phyloP scores from a whole-genome alignment of 2,329 filamentous ascomycete genomes.

The Diaporthe citrichinensis region DNA sequence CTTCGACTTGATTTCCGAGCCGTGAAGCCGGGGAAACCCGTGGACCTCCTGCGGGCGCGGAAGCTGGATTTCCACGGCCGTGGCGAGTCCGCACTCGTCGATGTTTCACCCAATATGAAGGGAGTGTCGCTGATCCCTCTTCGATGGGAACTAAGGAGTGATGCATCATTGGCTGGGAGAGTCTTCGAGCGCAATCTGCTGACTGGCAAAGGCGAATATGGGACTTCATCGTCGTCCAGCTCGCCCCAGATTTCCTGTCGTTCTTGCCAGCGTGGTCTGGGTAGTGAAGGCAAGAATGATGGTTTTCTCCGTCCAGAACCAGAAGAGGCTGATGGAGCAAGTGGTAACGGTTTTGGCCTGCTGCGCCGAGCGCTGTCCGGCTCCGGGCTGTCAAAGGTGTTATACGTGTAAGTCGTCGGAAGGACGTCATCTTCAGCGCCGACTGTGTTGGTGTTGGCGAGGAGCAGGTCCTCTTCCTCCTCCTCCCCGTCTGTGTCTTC shows the following conservation, averaged over 20 bases:
- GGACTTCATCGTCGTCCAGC: constrained; percentile 79
- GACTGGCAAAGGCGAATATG: constrained; percentile 53
- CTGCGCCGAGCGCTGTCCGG: constrained; percentile 46
- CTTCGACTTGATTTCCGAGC: constrained; percentile 62
- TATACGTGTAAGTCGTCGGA: constrained; percentile 57
- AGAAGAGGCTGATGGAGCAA: constrained; percentile 17
- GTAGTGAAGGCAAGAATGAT: constrained; percentile 17
- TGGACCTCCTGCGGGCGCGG: constrained; percentile 69
- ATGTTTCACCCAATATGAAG: constrained; percentile 28
- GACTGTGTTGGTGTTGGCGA: constrained; percentile 60
- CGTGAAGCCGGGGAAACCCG: constrained; percentile 73
- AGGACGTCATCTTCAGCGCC: constrained; percentile 57
- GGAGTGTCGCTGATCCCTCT: constrained; percentile 51
- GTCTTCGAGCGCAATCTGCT: constrained; percentile 64
- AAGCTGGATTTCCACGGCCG: constrained; percentile 42
- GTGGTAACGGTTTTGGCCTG: constrained; percentile 47
- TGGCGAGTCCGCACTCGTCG: constrained; percentile 29
- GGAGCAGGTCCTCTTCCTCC: constrained; percentile 70
- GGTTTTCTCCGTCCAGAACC: constrained; percentile 29
- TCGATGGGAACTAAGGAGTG: constrained; percentile 53
- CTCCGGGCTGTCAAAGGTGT: constrained; percentile 60
- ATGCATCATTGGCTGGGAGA: constrained; percentile 56
- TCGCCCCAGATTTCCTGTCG: constrained; percentile 90
- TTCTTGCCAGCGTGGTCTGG: constrained; percentile 71
- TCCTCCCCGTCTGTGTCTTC: constrained; percentile 77